These are phyloP conservation scores for Geotrichum candidum DNA, from an alignment of 1,139 yeast species.

Conservation along the genomic window DNA sequence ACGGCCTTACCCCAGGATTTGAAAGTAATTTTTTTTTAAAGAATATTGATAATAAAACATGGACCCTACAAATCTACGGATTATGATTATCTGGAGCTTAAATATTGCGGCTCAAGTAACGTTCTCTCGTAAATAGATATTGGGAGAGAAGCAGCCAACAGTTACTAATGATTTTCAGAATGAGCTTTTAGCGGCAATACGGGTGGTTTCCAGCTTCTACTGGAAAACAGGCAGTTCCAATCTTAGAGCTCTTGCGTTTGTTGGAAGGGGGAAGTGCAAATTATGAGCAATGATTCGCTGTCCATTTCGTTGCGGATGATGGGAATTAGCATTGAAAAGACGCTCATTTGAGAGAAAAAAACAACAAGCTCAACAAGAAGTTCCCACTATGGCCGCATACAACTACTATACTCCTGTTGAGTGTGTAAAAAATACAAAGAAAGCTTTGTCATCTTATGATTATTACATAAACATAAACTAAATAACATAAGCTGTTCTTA, in stretches of 20 bases:
- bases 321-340: background rate
- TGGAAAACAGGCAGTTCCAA: background rate
- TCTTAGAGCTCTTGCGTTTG: background rate
- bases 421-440: background rate
- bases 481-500: background rate
- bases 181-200: background rate
- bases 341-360: background rate
- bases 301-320: background rate
- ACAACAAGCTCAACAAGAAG: background rate
- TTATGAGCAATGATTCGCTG: background rate
- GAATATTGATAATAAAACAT: background rate
- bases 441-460: background rate
- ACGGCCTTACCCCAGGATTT: background rate
- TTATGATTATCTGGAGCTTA: background rate
- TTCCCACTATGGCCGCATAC: background rate
- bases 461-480: background rate
- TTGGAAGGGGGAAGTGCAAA: background rate
- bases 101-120: background rate
- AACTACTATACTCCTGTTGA: background rate
- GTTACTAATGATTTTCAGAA: background rate
- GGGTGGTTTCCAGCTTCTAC: background rate
- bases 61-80: background rate
- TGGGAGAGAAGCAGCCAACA: background rate
- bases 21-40: background rate
- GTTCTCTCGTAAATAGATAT: background rate